Percentiles rank a stretch among this genome's conserved stretches.
Conservation (phyloP, 2,329 filamentous ascomycete genomes). For the Calonectria pauciramosa region DNA sequence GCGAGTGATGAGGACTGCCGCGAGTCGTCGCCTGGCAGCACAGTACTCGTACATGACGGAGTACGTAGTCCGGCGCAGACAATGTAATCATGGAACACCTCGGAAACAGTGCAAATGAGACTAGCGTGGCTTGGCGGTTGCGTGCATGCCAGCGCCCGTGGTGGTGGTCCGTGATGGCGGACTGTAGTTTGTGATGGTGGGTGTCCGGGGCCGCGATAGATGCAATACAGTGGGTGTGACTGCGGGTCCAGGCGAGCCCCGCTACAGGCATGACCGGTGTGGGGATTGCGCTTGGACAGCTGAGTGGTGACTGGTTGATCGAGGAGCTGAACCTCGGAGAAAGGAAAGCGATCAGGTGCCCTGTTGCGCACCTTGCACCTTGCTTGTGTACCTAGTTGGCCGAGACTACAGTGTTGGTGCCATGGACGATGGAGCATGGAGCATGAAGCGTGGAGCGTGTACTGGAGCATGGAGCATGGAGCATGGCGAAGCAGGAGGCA, state of each 20-base stretch:
- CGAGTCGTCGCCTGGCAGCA: constrained; percentile 8
- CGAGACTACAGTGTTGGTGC: not conserved
- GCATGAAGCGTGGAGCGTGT: not conserved
- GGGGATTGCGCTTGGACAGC: constrained; percentile 36
- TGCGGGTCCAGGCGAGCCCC: constrained; percentile 4
- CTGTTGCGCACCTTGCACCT: constrained; percentile 12
- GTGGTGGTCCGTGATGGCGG: constrained; percentile 25
- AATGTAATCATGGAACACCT: constrained; percentile 28
- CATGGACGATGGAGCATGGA: not conserved
- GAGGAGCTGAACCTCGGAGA: constrained; percentile 23
- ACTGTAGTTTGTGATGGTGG: constrained; percentile 18
- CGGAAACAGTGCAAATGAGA: constrained; percentile 30
- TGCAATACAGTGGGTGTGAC: constrained; percentile 19
- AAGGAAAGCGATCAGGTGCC: constrained; percentile 32
- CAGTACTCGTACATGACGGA: constrained; percentile 6
- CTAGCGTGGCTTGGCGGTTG: constrained; percentile 26
- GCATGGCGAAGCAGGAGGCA: constrained; percentile 15
- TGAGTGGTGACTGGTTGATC: constrained; percentile 26
- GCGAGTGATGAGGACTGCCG: constrained; percentile 18
- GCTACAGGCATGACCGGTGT: constrained; percentile 35
- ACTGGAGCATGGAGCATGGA: not conserved
- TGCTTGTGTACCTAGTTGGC: constrained; percentile 1
- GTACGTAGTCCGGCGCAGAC: constrained; percentile 9
- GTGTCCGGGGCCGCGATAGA: constrained; percentile 13
- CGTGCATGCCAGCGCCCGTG: constrained; percentile 34